Conservation (phyloP, 495 filamentous ascomycete genomes). For the Aspergillus bertholletiae region DNA sequence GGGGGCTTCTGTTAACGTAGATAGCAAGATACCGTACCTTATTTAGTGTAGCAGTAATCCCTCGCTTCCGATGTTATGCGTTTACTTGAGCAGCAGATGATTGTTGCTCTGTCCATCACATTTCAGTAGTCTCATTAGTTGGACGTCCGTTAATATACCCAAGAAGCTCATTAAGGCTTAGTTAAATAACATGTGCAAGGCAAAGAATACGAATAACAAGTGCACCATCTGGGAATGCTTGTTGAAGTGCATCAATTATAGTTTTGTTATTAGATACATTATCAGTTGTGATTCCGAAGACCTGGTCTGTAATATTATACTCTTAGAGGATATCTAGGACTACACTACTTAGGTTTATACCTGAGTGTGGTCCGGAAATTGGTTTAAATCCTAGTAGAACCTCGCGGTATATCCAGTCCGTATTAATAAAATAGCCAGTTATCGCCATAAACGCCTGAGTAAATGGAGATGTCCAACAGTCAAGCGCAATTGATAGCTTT, state of each 20-base stretch:
- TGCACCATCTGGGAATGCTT: background rate
- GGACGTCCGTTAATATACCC: background rate
- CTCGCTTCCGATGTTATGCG: background rate
- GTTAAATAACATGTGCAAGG: constrained; percentile 5
- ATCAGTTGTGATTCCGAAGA: background rate
- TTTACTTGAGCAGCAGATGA: background rate
- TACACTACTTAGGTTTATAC: constrained; percentile 7
- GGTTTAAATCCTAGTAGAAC: constrained; percentile 13
- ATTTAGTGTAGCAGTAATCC: background rate
- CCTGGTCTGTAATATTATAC: background rate
- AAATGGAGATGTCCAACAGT: constrained; percentile 17
- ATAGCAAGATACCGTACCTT: background rate
- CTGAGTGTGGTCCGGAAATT: constrained; percentile 4
- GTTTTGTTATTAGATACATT: background rate
- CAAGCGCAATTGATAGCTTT: constrained; percentile 14
- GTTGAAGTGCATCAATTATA: background rate
- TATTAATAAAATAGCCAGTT: constrained; percentile 18
- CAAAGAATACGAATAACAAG: background rate
- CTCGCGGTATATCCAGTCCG: constrained; percentile 15
- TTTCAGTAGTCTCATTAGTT: background rate
- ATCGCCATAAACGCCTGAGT: constrained; percentile 18
- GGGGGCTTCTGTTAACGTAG: background rate
- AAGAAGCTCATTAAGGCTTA: constrained; percentile 5
- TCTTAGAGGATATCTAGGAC: constrained; percentile 1
- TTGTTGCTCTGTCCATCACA: constrained; percentile 1